Evolutionary conservation across 1,139 yeast species (phyloP), one percentile per base, ranked within the genome.

Genomic region (Taphrina wiesneri): DNA sequence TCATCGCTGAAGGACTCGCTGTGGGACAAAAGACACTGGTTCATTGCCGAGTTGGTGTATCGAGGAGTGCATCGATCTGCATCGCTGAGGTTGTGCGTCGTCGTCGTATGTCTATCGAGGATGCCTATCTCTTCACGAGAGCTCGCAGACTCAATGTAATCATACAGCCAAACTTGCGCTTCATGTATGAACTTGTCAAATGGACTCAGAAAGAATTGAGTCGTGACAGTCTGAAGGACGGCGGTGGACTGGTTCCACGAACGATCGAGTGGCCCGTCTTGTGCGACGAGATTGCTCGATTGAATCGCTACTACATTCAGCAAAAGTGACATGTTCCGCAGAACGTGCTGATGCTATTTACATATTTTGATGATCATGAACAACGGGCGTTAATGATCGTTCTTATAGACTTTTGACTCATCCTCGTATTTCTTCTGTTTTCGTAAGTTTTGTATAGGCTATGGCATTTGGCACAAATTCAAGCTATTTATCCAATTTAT

Each of bases 11-110:
- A 41, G 80, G 80, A 17, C 75, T 74, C 69, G 71, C 74, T 34
- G 70, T 73, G 1, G 71, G 72, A 34, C 83, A 81, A 53, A 84
- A 81, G 46, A 86, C 90, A 0, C 77, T 91, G 65, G 90, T 90
- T 19, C 97, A 91, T 74, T 91, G 97, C 74, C 86, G 90, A 73
- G 96, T 89, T 66, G 97, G 97, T 0, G 97, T 91, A 3, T 89
- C 96, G 0, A 79, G 97, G 66, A 87, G 95, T 25, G 97, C 97
- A 0, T 86, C 96, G 0, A 88, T 92, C 47, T 88, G 96, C 71
- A 89, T 91, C 70, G 97, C 97, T 2, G 92, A 89, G 73, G 87
- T 90, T 67, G 90, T 91, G 96, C 86, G 85, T 70, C 78, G 89
- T 63, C 78, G 85, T 67, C 79, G 83, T 32, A 80, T 89, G 68